phyloP scores from a whole-genome alignment of 495 filamentous ascomycete species.

The Cercophora scortea region DNA sequence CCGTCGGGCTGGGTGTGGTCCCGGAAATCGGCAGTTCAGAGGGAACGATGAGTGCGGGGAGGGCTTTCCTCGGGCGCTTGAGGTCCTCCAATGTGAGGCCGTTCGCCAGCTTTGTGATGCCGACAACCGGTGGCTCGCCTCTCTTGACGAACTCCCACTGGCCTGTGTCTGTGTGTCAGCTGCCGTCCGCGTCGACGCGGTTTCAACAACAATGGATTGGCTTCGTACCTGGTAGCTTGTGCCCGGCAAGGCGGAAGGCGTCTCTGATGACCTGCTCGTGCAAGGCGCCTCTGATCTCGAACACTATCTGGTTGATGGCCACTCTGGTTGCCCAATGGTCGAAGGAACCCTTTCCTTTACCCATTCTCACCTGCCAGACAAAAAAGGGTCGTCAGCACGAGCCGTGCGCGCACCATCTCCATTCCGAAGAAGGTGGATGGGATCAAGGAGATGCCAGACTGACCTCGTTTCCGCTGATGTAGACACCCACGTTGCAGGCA shows the following conservation, averaged over 20 bases:
- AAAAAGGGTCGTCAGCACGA: constrained; percentile 14
- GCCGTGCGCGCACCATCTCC: background rate
- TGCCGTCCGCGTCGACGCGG: background rate
- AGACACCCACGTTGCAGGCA: constrained; percentile 87
- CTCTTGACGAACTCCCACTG: constrained; percentile 91
- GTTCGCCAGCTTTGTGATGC: constrained; percentile 78
- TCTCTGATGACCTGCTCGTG: constrained; percentile 94
- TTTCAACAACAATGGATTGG: constrained; percentile 4
- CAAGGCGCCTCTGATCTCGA: constrained; percentile 83
- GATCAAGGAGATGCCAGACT: constrained; percentile 5
- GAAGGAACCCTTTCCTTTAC: constrained; percentile 95
- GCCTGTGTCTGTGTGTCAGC: constrained; percentile 44
- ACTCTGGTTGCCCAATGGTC: constrained; percentile 92
- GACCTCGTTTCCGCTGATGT: constrained; percentile 87
- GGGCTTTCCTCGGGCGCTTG: constrained; percentile 63
- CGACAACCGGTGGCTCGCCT: constrained; percentile 85
- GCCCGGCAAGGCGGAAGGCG: constrained; percentile 86
- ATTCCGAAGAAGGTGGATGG: background rate
- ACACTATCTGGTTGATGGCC: constrained; percentile 77
- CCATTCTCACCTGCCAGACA: constrained; percentile 67
- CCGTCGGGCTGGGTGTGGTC: constrained; percentile 6
- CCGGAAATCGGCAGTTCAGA: background rate
- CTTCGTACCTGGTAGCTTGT: constrained; percentile 83
- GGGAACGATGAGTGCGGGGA: constrained; percentile 34
- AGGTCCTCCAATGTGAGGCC: constrained; percentile 75